Base-by-base conservation (phyloP, 345 rosid genomes). In the Rhodamnia argentea region DNA sequence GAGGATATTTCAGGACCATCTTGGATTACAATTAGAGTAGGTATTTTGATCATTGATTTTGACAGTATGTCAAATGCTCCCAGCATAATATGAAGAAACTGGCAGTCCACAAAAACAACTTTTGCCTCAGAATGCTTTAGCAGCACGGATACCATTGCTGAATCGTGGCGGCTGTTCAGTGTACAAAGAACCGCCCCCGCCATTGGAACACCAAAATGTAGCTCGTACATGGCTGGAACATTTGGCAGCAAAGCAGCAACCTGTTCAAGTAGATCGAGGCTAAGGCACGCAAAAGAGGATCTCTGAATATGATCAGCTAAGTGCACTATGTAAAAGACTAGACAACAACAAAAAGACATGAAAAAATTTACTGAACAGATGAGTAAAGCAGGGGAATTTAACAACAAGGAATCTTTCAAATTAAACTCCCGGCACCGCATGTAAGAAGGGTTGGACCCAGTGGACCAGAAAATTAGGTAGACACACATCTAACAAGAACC, bases 201-300 rank as follows among this genome's bases (percentile, higher is more conserved):
- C 95, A 92, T 94, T 50, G 96, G 96, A 88, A 91, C 93, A 82
- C 91, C 93, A 87, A 94, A 94, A 90, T 94, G 96, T 42, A 94
- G 89, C 86, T 94, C 96, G 58, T 94, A 94, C 90, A 91, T 84
- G 40, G 92, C 94, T 12, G 96, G 95, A 89, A 92, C 84, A 88
- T 94, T 94, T 50, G 95, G 94, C 56, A 91, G 91, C 86, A 94
- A 83, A 27, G 86, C 93, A 86, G 93, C 96, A 85, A 92, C 94
- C 96, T 94, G 90, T 29, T 85, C 89, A 86, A 83, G 86, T 75
- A 76, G 82, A 59, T 54, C 15, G 42, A 83, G 47, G 44, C 15
- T 47, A 55, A 60, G 62, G 29, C 44, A 53, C n/a, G 82, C 83
- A 83, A 64, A 42, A 8, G 37, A 32, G 81, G 47, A 70, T 70